Evolutionary conservation across 2,329 filamentous ascomycete genomes (phyloP).

Genomic region (Alternaria ventricosa): DNA sequence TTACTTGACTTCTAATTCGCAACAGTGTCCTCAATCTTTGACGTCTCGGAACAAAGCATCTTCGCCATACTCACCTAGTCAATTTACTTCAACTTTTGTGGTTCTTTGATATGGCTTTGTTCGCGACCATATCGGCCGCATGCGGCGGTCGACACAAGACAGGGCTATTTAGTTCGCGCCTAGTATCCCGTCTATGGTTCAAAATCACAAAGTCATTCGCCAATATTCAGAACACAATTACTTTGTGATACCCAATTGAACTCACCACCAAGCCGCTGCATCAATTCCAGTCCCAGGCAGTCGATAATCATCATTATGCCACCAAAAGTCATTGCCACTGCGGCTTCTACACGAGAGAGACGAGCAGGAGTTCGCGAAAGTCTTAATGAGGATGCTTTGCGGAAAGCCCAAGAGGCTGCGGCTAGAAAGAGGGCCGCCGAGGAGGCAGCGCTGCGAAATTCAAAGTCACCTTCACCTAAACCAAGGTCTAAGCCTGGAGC

Average conservation of each 20-base stretch:
- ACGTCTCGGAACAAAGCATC: conserved; percentile 4
- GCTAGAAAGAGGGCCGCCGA: neutral
- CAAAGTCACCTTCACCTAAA: neutral
- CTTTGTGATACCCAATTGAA: neutral
- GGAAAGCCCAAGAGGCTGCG: neutral
- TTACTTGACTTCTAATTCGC: neutral
- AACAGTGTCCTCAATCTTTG: neutral
- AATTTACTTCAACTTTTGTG: neutral
- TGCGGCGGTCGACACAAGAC: neutral
- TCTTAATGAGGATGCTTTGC: neutral
- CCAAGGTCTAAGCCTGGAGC: too few species aligned
- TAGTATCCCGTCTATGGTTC: neutral
- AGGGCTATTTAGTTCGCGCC: conserved; percentile 9
- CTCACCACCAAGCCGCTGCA: neutral
- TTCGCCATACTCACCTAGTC: neutral
- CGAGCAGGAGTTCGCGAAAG: neutral
- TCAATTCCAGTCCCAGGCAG: neutral
- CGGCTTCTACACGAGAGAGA: neutral
- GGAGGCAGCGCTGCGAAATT: neutral
- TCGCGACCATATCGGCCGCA: neutral
- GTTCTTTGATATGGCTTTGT: conserved; percentile 8
- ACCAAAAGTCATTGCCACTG: neutral
- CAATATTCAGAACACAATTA: neutral
- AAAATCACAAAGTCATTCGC: neutral
- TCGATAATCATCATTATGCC: neutral